Base-by-base conservation (phyloP, 306 rosid genomes). In the Ceratonia siliqua region DNA sequence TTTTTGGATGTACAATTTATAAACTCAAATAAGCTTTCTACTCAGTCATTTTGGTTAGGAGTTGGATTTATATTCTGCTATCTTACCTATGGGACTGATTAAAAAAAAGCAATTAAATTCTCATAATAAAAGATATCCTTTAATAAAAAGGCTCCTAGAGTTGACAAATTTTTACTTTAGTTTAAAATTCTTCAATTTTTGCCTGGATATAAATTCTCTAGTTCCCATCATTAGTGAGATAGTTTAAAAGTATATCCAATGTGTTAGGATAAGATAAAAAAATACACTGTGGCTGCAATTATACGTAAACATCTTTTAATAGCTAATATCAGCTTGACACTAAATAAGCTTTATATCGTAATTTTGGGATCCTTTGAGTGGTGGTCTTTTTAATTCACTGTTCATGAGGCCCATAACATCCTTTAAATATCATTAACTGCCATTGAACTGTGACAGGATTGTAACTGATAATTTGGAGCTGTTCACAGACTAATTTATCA, bases 1-100 rank as follows among this genome's bases (percentile, higher is more conserved):
- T 45, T 74, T 59, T 22, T 24, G 64, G 30, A 7, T 25, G 45
- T 62, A 70, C 66, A 58, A 52, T 70, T 70, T 45, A 41, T 25
- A 30, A n/a, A 67, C 58, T 38, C 59, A 45, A 10, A 33, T 74
- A 12, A 21, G 27, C 58, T 63, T 46, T 52, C 35, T 61, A 43
- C 18, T 6, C 33, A 6, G 20, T 28, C 53, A 22, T 75, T 41
- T 74, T 24, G 13, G 25, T 41, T 71, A 68, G 69, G 20, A 45
- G 41, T 11, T 59, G 21, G 71, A 6, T 48, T 50, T 24, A 42
- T 50, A 58, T 78, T 28, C 20, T 50, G 10, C 48, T 17, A 48
- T 67, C 59, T 65, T 12, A 25, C 6, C 20, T 49, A 68, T 21
- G 3, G 38, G 32, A 58, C 32, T 15, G 18, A 36, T 42, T 41